These are phyloP conservation scores for Fusarium hainanense DNA, from an alignment of 2,329 filamentous ascomycete genomes.

Conservation along the genomic window DNA sequence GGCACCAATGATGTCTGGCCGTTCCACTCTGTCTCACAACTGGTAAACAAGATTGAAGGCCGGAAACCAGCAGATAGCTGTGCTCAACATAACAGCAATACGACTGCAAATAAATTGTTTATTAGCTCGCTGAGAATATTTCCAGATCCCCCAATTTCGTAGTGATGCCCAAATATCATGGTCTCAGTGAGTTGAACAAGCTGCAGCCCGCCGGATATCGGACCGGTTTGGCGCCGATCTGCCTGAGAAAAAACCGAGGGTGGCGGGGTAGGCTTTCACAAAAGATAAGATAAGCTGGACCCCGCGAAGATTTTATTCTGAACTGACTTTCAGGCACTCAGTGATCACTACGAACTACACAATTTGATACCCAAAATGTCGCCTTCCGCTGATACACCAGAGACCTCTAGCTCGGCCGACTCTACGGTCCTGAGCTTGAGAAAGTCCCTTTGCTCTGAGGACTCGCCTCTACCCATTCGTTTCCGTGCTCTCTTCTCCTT, in stretches of 20 bases:
- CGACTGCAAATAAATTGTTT: background rate
- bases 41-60: background rate
- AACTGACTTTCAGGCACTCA: slow-evolving; percentile 19
- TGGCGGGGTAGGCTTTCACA: slow-evolving; percentile 24
- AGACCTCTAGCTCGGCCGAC: slow-evolving; percentile 40
- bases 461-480: slow-evolving; percentile 83
- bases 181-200: background rate
- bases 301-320: slow-evolving; percentile 53
- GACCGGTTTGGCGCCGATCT: slow-evolving; percentile 6
- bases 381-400: slow-evolving; percentile 40
- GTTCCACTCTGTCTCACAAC: background rate
- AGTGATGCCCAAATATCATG: background rate
- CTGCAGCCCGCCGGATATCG: slow-evolving; percentile 9
- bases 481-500: slow-evolving; percentile 98
- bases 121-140: background rate
- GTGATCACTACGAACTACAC: slow-evolving; percentile 24
- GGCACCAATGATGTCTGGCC: background rate
- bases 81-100: background rate
- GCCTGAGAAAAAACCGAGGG: slow-evolving; percentile 7
- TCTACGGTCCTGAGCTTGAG: slow-evolving; percentile 72
- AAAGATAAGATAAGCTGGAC: slow-evolving; percentile 46
- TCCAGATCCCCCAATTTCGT: background rate
- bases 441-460: slow-evolving; percentile 81
- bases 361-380: slow-evolving; percentile 42
- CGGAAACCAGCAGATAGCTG: background rate